Base-by-base conservation (phyloP, 129 eudicot genomes). In the Pseudognaphalium luteoalbum region DNA sequence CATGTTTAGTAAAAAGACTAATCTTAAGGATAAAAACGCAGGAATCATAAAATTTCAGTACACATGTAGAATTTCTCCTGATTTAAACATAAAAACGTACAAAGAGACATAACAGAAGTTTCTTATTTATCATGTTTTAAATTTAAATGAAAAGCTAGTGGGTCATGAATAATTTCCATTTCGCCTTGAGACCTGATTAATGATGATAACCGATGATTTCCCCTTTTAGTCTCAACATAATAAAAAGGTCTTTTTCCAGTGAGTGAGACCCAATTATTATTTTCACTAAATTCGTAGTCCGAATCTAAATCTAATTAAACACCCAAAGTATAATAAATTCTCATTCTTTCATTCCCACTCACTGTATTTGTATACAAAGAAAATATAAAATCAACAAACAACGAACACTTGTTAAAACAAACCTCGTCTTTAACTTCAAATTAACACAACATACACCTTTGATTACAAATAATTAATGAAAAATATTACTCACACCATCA, bases 401-500 rank as follows among this genome's bases (percentile, higher is more conserved):
- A 54, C 78, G 28, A 65, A 37, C 8, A 72, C 78, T 39, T 25
- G 28, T 25, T 61, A 57, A 42, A 80, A 59, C 69, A 79, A 52
- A 20, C 52, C 79, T 80, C 78, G 66, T 66, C 21, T 65, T 80
- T n/a, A 80, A 57, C 74, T 66, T 66, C 57, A 64, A 75, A 41
- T 33, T 12, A 25, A 75, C 64, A 37, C 73, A 80, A 79, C 66
- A 63, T 37, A 56, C 68, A 33, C 54, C 14, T 14, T 15, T 74
- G 41, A 35, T 73, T 56, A 73, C 66, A 73, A 80, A 56, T 72
- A 63, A 79, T 64, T 34, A 22, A 65, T 65, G 59, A 10, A 73
- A 66, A 80, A 72, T 30, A 68, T 41, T 42, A 78, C 51, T 19
- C 41, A 22, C 70, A 32, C 75, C 70, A 51, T 42, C 57, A 66